phyloP scores from a whole-genome alignment of 129 eudicot species.

The carrot (Daucus carota) region DH1_v3.0 NC_030389.2:9442501-9443000 shows the following conservation, averaged over 20 bases:
- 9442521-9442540: slow-evolving; percentile 9
- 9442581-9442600: slow-evolving; percentile 44
- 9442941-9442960: slow-evolving; percentile 52
- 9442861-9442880: slow-evolving; percentile 88
- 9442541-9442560: slow-evolving; percentile 29
- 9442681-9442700: slow-evolving; percentile 62
- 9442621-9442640: slow-evolving; percentile 65
- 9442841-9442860: slow-evolving; percentile 41
- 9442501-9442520: slow-evolving; percentile 19
- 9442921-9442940: slow-evolving; percentile 39
- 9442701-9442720: slow-evolving; percentile 52
- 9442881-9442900: slow-evolving; percentile 58
- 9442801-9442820: slow-evolving; percentile 54
- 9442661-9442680: slow-evolving; percentile 39
- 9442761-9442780: slow-evolving; percentile 15
- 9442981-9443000: slow-evolving; percentile 70
- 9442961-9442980: slow-evolving; percentile 64
- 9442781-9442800: slow-evolving; percentile 18
- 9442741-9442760: slow-evolving; percentile 23
- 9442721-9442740: slow-evolving; percentile 29
- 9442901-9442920: slow-evolving; percentile 34
- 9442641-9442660: slow-evolving; percentile 65
- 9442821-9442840: slow-evolving; percentile 55
- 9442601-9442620: slow-evolving; percentile 49
- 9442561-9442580: slow-evolving; percentile 42